Conservation (phyloP, 306 rosid species). For the Medicago lupulina region DNA sequence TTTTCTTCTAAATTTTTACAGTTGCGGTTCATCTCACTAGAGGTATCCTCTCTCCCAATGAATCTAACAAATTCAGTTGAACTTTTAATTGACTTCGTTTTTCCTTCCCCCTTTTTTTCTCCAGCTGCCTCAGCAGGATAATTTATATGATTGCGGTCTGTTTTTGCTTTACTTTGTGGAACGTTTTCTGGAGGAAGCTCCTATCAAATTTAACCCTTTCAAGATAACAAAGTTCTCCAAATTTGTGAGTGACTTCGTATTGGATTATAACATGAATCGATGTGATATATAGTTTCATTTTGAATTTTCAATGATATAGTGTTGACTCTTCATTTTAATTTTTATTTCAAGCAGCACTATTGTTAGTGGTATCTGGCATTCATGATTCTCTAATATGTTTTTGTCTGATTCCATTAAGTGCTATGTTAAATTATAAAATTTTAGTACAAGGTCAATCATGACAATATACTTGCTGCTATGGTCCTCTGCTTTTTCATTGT, state of each 20-base stretch:
- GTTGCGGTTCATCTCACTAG: slow-evolving; percentile 60
- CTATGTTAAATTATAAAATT: not conserved
- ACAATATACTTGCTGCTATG: slow-evolving; percentile 26
- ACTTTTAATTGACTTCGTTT: slow-evolving; percentile 21
- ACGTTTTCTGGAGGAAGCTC: slow-evolving; percentile 69
- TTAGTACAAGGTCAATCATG: not conserved
- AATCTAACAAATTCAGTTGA: slow-evolving; percentile 10
- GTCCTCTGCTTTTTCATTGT: slow-evolving; percentile 31
- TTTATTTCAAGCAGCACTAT: not conserved
- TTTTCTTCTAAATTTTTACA: slow-evolving; percentile 56
- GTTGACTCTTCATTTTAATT: slow-evolving; percentile 24
- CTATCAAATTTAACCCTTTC: slow-evolving; percentile 61
- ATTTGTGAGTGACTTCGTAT: slow-evolving; percentile 64
- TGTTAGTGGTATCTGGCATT: slow-evolving; percentile 30
- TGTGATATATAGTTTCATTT: slow-evolving; percentile 13
- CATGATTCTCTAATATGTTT: slow-evolving; percentile 15
- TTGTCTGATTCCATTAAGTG: slow-evolving; percentile 26
- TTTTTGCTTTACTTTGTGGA: slow-evolving; percentile 89
- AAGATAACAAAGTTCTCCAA: slow-evolving; percentile 56
- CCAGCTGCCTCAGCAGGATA: slow-evolving; percentile 90
- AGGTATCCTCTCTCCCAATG: slow-evolving; percentile 50
- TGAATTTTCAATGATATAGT: slow-evolving; percentile 13
- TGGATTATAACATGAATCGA: slow-evolving; percentile 17
- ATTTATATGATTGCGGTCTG: slow-evolving; percentile 78
- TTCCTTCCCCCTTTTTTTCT: slow-evolving; percentile 24